Base-by-base conservation (phyloP, 169 alveolate species). In the Plasmodium relictum region DNA sequence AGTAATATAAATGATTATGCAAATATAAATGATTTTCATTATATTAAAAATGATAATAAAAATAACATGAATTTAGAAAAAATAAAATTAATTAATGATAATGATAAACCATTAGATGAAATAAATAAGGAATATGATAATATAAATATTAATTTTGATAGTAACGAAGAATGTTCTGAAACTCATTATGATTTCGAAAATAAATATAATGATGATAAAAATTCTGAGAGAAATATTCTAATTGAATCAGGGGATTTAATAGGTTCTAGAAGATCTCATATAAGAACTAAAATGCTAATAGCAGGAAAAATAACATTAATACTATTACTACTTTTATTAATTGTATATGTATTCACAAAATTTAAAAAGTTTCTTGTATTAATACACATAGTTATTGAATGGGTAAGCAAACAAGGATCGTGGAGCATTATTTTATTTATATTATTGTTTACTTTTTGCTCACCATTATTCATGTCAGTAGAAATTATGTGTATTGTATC, bases 401-500 rank as follows among this genome's bases (percentile, higher is more conserved):
- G 92, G 92, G 92, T 86, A 22, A 76, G 88, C 2, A 59, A 72
- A 71, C 92, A 86, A 86, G 88, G 88, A 9, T 86, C 92, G 20
- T 86, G 92, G 92, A 86, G 92, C 42, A 86, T 86, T 22, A 39
- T 86, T 22, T 73, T 86, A 37, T 86, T 70, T 65, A 70, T 86
- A 58, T 59, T 59, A 50, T 59, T 86, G 63, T 86, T 86, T 52
- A 86, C 92, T 12, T 61, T 58, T 37, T 50, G 59, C 6, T 22
- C 88, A 37, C 92, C 92, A 16, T 42, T 86, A 14, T 86, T 86
- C 50, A 86, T 86, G 92, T 86, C 92, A 20, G 92, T 86, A 24
- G 92, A 86, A 58, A 69, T 86, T 71, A 86, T 86, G 92, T 86
- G 92, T 71, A 74, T 86, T 12, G 92, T 76, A 0, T 69, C 92